These are phyloP conservation scores for Colletotrichum plurivorum DNA, from an alignment of 2,329 filamentous ascomycete genomes.

Conservation along the genomic window DNA sequence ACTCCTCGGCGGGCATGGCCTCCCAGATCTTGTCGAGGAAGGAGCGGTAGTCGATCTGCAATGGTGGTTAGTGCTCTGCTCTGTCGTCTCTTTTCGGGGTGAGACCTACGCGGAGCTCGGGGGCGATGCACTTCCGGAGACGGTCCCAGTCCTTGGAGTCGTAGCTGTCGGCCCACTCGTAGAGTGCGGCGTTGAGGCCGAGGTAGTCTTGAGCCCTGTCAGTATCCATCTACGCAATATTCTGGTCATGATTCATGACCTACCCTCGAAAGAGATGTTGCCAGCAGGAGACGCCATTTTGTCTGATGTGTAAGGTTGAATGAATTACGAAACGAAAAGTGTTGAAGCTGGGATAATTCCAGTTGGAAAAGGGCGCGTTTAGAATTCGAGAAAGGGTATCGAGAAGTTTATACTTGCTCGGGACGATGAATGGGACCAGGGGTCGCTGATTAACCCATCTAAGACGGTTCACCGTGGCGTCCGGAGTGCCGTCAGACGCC, in stretches of 20 bases:
- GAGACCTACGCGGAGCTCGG: constrained; percentile 60
- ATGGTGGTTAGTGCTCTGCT: not conserved
- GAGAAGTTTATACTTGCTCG: constrained; percentile 2
- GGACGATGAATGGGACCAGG: not conserved
- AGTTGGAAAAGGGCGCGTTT: too few species aligned
- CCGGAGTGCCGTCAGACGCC: constrained; percentile 37
- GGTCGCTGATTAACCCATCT: not conserved
- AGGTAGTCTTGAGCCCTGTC: constrained; percentile 61
- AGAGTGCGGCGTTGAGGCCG: constrained; percentile 63
- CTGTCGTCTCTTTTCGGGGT: constrained; percentile 58
- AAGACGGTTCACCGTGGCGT: not conserved
- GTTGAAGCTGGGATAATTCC: not conserved
- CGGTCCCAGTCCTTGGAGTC: constrained; percentile 76
- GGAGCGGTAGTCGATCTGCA: constrained; percentile 78
- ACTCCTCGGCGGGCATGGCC: constrained; percentile 73
- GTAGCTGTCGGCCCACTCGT: constrained; percentile 76
- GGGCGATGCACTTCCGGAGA: constrained; percentile 66
- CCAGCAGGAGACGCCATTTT: constrained; percentile 35
- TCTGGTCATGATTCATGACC: constrained; percentile 63
- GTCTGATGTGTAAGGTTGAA: not conserved
- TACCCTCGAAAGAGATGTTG: constrained; percentile 54
- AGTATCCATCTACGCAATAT: constrained; percentile 47
- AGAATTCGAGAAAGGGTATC: accelerated
- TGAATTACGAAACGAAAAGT: not conserved
- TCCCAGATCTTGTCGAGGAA: constrained; percentile 74